Percentiles rank a stretch among this genome's conserved stretches.
These are phyloP conservation scores for Bisporella sp. DNA, from an alignment of 2,329 filamentous ascomycete genomes.

Conservation along the genomic window DNA sequence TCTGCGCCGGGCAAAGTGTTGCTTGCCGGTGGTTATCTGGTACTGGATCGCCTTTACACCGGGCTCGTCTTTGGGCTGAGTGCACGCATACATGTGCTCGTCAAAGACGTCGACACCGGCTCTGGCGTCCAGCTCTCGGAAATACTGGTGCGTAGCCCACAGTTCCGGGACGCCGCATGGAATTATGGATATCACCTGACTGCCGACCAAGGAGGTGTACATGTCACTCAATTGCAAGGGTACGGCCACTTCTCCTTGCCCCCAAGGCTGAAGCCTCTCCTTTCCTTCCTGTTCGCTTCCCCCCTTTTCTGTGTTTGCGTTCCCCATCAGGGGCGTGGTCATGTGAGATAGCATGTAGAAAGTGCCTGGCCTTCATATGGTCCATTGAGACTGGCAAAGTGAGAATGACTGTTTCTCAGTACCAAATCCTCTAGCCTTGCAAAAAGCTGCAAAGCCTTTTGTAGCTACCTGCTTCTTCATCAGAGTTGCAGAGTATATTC, in stretches of 20 bases:
- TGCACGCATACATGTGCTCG: constrained; percentile 60
- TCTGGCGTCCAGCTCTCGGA: constrained; percentile 57
- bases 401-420: too few relatives aligned
- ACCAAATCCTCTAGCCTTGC: too few relatives aligned
- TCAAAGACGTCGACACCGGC: constrained; percentile 48
- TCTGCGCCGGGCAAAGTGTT: constrained; percentile 96
- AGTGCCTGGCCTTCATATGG: neutral
- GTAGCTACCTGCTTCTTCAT: too few relatives aligned
- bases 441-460: too few relatives aligned
- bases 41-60: constrained; percentile 81
- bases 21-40: constrained; percentile 88
- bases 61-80: constrained; percentile 64
- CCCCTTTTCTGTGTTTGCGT: neutral
- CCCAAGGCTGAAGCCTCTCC: constrained; percentile 1
- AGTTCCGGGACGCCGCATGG: constrained; percentile 85
- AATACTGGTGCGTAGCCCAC: constrained; percentile 83
- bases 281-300: constrained; percentile 6
- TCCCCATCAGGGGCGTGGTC: too few relatives aligned
- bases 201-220: constrained; percentile 69
- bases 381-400: too few relatives aligned
- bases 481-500: neutral
- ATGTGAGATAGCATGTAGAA: neutral
- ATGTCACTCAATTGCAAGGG: constrained; percentile 72
- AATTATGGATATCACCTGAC: constrained; percentile 71
- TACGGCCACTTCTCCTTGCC: constrained; percentile 37